Evolutionary conservation across 2,329 filamentous ascomycete genomes (phyloP).

Genomic region (Penicillium thymicola): DNA sequence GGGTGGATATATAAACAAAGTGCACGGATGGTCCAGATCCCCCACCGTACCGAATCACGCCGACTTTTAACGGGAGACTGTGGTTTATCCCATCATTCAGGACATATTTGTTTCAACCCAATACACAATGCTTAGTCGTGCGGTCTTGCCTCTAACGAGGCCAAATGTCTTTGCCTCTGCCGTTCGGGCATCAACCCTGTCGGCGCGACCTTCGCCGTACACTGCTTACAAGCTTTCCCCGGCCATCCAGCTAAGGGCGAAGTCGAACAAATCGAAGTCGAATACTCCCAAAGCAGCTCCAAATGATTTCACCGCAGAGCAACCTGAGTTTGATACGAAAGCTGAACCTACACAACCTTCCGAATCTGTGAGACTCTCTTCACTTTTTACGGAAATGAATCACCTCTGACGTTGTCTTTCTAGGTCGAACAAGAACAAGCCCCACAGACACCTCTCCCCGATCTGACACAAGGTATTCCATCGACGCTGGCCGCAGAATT

Average conservation of each 20-base stretch:
- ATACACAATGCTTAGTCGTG: conserved; percentile 45
- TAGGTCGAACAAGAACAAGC: conserved; percentile 35
- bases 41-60: conserved; percentile 23
- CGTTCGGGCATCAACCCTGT: conserved; percentile 33
- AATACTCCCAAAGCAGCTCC: conserved; percentile 21
- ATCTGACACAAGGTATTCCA: conserved; percentile 90
- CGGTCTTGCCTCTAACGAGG: conserved; percentile 45
- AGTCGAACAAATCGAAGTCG: conserved; percentile 27
- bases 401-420: conserved; percentile 7
- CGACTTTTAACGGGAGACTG: conserved; percentile 31
- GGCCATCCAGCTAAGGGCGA: conserved; percentile 20
- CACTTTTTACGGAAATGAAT: not conserved
- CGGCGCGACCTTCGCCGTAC: conserved; percentile 36
- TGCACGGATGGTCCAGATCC: conserved; percentile 26
- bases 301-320: conserved; percentile 34
- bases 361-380: conserved; percentile 23
- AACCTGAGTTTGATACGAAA: conserved; percentile 39
- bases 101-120: conserved; percentile 6
- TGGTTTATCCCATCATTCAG: conserved; percentile 12
- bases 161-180: conserved; percentile 37
- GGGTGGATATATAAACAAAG: conserved; percentile 6
- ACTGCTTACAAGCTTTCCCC: conserved; percentile 36
- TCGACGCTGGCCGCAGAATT: conserved; percentile 83
- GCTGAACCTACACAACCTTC: conserved; percentile 31
- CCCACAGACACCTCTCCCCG: conserved; percentile 70